phyloP scores from a whole-genome alignment of 1,139 yeast species.

The Hyphopichia buzzinii region DNA sequence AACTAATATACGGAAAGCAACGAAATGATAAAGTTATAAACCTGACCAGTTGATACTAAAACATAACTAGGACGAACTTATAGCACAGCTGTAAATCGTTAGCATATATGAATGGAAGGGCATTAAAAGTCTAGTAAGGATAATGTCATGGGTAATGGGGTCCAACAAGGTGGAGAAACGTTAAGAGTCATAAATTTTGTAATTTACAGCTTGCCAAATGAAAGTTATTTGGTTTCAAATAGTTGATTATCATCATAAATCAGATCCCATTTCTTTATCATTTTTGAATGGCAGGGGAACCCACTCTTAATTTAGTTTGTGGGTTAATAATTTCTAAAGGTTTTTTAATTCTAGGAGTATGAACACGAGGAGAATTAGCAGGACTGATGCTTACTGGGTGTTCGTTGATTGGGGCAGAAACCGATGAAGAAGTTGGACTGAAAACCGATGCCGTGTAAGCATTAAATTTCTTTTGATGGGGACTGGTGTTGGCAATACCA shows the following conservation, averaged over 20 bases:
- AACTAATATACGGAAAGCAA: not conserved
- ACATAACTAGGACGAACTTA: not conserved
- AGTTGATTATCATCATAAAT: no score
- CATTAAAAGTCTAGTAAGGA: not conserved
- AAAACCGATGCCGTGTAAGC: slow-evolving; percentile 60
- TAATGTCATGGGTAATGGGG: not conserved
- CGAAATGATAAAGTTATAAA: not conserved
- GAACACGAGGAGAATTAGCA: slow-evolving; percentile 35
- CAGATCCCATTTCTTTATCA: slow-evolving; percentile 8
- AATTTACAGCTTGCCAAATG: not conserved
- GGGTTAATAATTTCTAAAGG: slow-evolving; percentile 79
- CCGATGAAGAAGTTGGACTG: slow-evolving; percentile 34
- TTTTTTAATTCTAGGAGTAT: slow-evolving; percentile 59
- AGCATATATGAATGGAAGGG: slow-evolving; percentile 1
- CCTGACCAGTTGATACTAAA: not conserved
- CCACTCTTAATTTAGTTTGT: slow-evolving; percentile 65
- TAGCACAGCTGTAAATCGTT: slow-evolving; percentile 3
- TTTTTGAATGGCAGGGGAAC: slow-evolving; percentile 45
- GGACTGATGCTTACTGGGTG: slow-evolving; percentile 12
- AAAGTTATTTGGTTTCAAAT: no score
- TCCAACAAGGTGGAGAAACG: not conserved
- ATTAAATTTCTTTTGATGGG: slow-evolving; percentile 46
- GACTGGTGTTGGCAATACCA: slow-evolving; percentile 12
- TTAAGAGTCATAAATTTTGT: not conserved
- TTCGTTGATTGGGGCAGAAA: slow-evolving; percentile 10